Evolutionary conservation across 345 rosid genomes (phyloP).

Genomic region (Rhodamnia argentea): DNA sequence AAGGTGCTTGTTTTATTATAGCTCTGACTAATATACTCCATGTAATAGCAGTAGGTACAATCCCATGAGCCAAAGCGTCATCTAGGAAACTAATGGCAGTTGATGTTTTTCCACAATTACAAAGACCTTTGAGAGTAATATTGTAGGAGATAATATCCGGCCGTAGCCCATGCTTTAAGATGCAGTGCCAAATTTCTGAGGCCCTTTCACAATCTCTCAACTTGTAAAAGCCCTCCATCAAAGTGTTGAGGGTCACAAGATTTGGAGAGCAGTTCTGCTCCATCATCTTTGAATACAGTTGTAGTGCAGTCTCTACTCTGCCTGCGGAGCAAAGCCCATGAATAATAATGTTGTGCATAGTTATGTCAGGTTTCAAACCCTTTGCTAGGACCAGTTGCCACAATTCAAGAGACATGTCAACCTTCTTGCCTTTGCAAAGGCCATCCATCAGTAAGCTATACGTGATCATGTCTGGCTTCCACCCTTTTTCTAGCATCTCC

Average conservation of each 20-base stretch:
- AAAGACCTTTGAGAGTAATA: slow-evolving; percentile 63
- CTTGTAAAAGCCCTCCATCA: slow-evolving; percentile 78
- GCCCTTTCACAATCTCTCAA: slow-evolving; percentile 49
- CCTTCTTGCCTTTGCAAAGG: slow-evolving; percentile 56
- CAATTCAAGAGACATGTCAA: slow-evolving; percentile 52
- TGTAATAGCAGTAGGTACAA: slow-evolving; percentile 48
- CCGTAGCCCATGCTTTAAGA: slow-evolving; percentile 35
- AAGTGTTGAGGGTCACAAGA: slow-evolving; percentile 73
- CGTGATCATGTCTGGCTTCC: slow-evolving; percentile 64
- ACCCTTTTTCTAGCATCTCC: slow-evolving; percentile 69
- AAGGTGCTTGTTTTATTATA: slow-evolving; percentile 18
- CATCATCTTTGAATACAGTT: slow-evolving; percentile 48
- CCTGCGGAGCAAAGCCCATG: slow-evolving; percentile 76
- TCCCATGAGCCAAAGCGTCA: slow-evolving; percentile 55
- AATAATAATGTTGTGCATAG: slow-evolving; percentile 69
- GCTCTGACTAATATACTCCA: slow-evolving; percentile 87
- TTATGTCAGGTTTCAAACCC: slow-evolving; percentile 59
- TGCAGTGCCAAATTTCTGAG: slow-evolving; percentile 51
- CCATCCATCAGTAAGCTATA: slow-evolving; percentile 73
- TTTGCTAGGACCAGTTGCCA: slow-evolving; percentile 49
- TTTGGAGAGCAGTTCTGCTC: slow-evolving; percentile 43
- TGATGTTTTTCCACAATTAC: slow-evolving; percentile 47
- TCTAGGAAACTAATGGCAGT: slow-evolving; percentile 54
- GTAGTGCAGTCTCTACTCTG: slow-evolving; percentile 56
- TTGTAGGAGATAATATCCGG: slow-evolving; percentile 85